Evolutionary conservation across 371 early-diverging fungal species (phyloP).

Genomic region (Phascolomyces articulosus): DNA sequence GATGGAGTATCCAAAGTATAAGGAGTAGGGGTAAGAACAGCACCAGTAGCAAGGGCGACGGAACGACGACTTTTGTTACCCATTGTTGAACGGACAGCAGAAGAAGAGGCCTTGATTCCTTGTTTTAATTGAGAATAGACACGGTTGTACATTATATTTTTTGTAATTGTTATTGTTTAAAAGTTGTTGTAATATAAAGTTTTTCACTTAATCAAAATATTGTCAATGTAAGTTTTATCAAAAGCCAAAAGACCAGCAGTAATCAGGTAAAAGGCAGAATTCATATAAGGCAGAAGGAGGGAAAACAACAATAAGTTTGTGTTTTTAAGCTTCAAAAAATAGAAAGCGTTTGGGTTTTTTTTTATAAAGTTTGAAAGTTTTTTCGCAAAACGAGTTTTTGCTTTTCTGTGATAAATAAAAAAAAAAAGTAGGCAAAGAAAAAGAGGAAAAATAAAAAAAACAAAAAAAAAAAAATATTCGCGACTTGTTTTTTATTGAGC

Average conservation of each 20-base stretch:
- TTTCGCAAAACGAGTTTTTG: no score
- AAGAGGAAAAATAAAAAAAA: no score
- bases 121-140: slow-evolving; percentile 15
- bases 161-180: not conserved
- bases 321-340: not conserved
- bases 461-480: no score
- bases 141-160: slow-evolving; percentile 23
- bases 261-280: slow-evolving; percentile 47
- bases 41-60: slow-evolving; percentile 11
- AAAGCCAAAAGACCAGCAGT: slow-evolving; percentile 54
- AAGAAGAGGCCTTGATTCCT: slow-evolving; percentile 16
- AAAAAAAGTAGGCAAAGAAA: no score
- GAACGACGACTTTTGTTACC: not conserved
- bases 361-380: not conserved
- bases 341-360: not conserved
- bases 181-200: slow-evolving; percentile 3
- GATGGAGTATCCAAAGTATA: slow-evolving; percentile 15
- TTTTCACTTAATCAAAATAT: slow-evolving; percentile 50
- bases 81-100: slow-evolving; percentile 19
- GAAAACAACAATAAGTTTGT: not conserved
- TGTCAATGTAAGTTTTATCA: slow-evolving; percentile 51
- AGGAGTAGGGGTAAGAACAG: slow-evolving; percentile 4
- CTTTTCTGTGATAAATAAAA: no score
- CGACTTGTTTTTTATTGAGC: no score
- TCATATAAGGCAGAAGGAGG: slow-evolving; percentile 29